These are phyloP conservation scores for Gynochthodes officinalis DNA, from an alignment of 257 asterid species.

Conservation along the genomic window DNA sequence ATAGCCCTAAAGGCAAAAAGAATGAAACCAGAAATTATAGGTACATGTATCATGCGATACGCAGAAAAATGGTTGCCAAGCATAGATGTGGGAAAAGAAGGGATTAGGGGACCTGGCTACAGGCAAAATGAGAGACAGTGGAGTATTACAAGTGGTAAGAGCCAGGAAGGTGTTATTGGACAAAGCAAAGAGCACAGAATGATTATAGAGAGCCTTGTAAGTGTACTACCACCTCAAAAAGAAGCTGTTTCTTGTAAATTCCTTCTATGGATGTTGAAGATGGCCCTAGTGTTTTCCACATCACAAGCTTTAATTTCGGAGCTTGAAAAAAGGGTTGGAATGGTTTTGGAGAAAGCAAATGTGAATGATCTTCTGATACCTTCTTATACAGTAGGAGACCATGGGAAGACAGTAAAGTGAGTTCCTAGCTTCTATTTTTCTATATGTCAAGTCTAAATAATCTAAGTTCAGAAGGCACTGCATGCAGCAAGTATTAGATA, in stretches of 20 bases:
- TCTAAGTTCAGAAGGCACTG: neutral
- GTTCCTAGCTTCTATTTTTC: slow-evolving; percentile 24
- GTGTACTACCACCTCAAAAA: slow-evolving; percentile 63
- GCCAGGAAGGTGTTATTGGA: slow-evolving; percentile 33
- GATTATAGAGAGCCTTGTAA: slow-evolving; percentile 65
- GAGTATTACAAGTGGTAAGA: slow-evolving; percentile 50
- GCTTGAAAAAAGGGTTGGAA: slow-evolving; percentile 72
- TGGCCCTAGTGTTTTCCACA: slow-evolving; percentile 53
- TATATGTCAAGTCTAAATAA: slow-evolving; percentile 7
- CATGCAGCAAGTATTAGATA: neutral
- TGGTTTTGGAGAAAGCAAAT: slow-evolving; percentile 60
- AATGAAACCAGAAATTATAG: slow-evolving; percentile 49
- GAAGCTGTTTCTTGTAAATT: slow-evolving; percentile 74
- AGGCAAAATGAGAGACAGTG: slow-evolving; percentile 50
- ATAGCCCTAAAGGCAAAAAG: slow-evolving; percentile 60
- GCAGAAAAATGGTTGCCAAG: slow-evolving; percentile 59
- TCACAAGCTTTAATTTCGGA: slow-evolving; percentile 74
- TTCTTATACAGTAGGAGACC: slow-evolving; percentile 43
- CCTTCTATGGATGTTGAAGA: slow-evolving; percentile 55
- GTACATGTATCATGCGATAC: slow-evolving; percentile 56
- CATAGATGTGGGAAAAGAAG: slow-evolving; percentile 35
- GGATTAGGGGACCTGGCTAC: slow-evolving; percentile 14
- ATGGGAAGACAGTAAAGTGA: slow-evolving; percentile 51
- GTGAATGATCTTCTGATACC: slow-evolving; percentile 71
- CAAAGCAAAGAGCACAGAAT: slow-evolving; percentile 45